Percentiles rank a stretch among this genome's conserved stretches.
phyloP scores from a whole-genome alignment of 805 yeast species.

The Starmerella floricola region DNA sequence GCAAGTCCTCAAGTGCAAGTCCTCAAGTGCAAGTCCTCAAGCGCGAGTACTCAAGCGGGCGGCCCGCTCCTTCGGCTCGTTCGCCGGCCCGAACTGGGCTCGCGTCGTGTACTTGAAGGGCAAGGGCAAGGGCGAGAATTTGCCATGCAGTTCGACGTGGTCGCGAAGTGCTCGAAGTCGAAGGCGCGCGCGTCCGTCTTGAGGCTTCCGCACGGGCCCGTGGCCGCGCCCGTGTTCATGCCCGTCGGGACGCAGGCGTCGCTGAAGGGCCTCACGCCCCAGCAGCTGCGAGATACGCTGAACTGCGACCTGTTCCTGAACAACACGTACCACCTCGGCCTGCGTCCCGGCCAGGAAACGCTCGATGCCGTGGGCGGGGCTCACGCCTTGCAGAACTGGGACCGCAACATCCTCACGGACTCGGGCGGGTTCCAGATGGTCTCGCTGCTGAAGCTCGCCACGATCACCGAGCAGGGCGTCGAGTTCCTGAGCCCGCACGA shows the following conservation, averaged over 20 bases:
- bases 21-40: no score
- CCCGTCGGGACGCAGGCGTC: conserved; percentile 40
- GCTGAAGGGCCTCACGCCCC: conserved; percentile 35
- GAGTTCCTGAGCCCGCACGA: conserved; percentile 36
- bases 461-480: conserved; percentile 38
- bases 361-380: conserved; percentile 36
- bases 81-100: not conserved
- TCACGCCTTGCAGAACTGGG: conserved; percentile 34
- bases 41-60: no score
- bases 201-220: conserved; percentile 35
- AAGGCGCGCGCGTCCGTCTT: conserved; percentile 35
- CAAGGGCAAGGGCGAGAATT: no score
- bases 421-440: conserved; percentile 40
- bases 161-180: conserved; percentile 34
- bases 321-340: conserved; percentile 36
- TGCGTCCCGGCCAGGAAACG: conserved; percentile 34
- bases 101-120: not conserved
- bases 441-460: conserved; percentile 34
- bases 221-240: conserved; percentile 37
- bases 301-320: conserved; percentile 35
- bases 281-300: conserved; percentile 30
- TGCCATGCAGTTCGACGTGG: conserved; percentile 32
- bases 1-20: no score
- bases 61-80: no score
- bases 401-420: conserved; percentile 34